A percentile compares a stretch with the other conserved stretches of the same genome.
Conservation (phyloP, 2,329 filamentous ascomycete genomes). For the Talaromyces rugulosus region DNA sequence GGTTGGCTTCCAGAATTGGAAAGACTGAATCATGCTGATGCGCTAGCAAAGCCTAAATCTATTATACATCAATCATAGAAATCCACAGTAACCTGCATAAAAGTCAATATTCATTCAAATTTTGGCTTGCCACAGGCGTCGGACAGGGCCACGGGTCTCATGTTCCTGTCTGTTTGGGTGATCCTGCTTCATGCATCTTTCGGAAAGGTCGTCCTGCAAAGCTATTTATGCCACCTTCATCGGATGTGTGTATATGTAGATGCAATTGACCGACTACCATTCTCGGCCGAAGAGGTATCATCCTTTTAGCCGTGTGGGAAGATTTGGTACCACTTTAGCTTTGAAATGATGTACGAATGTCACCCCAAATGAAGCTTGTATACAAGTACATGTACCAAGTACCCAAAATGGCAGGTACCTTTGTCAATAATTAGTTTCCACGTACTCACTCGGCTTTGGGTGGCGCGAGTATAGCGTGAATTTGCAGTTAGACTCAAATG, state of each 20-base stretch:
- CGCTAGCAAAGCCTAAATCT: not conserved
- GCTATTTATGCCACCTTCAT: not conserved
- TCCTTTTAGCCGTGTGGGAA: not conserved
- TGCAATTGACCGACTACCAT: not conserved
- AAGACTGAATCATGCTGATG: not conserved
- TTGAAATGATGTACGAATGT: not conserved
- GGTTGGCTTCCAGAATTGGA: not conserved
- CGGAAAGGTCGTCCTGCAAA: not conserved
- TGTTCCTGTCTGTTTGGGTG: no score
- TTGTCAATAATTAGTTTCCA: no score
- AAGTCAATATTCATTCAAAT: not conserved
- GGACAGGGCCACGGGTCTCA: no score
- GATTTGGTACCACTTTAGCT: not conserved
- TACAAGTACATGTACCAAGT: not conserved
- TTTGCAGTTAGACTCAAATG: not conserved
- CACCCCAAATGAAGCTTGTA: no score
- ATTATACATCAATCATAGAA: not conserved
- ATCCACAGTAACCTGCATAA: not conserved
- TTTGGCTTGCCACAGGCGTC: no score
- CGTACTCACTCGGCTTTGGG: not conserved
- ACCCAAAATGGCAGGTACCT: no score
- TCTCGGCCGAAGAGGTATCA: not conserved
- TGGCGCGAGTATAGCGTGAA: not conserved
- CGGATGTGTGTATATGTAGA: not conserved
- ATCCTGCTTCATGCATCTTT: not conserved